A percentile compares a stretch with the other conserved stretches of the same genome.
Evolutionary conservation across 164 flowering plant genomes (phyloP).

Genomic region (Pachysandra terminalis): DNA sequence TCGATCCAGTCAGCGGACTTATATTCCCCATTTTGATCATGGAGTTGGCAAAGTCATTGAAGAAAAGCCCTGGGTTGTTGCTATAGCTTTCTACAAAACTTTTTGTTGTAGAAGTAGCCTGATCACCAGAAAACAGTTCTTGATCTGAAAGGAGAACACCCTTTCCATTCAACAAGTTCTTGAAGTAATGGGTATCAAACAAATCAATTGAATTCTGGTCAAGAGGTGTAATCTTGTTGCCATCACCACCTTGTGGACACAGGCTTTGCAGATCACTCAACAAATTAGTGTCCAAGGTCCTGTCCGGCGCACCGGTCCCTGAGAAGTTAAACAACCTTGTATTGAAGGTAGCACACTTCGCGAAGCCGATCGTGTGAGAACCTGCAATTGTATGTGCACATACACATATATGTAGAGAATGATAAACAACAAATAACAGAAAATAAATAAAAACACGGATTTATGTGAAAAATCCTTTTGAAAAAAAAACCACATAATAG

Average conservation of each 20-base stretch:
- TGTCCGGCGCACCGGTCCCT: slow-evolving; percentile 53
- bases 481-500: too few species aligned
- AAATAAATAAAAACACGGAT: too few species aligned
- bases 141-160: slow-evolving; percentile 78
- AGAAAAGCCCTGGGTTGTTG: slow-evolving; percentile 35
- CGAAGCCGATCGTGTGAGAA: slow-evolving; percentile 72
- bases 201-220: slow-evolving; percentile 60
- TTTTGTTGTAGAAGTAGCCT: slow-evolving; percentile 41
- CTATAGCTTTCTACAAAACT: slow-evolving; percentile 51
- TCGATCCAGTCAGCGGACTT: slow-evolving; percentile 51
- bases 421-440: too few species aligned
- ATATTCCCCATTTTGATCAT: slow-evolving; percentile 82
- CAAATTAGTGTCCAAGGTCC: slow-evolving; percentile 45
- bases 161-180: slow-evolving; percentile 48
- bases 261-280: slow-evolving; percentile 40
- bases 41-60: slow-evolving; percentile 47
- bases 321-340: slow-evolving; percentile 63
- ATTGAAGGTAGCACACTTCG: slow-evolving; percentile 62
- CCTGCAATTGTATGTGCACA: slow-evolving; percentile 32
- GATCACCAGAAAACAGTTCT: slow-evolving; percentile 41
- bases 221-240: slow-evolving; percentile 46
- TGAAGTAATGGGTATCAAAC: slow-evolving; percentile 81
- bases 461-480: too few species aligned
- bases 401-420: background rate
- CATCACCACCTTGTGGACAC: slow-evolving; percentile 60